phyloP scores from a whole-genome alignment of 305 asterid genomes.

The Fraxinus greggii region DNA sequence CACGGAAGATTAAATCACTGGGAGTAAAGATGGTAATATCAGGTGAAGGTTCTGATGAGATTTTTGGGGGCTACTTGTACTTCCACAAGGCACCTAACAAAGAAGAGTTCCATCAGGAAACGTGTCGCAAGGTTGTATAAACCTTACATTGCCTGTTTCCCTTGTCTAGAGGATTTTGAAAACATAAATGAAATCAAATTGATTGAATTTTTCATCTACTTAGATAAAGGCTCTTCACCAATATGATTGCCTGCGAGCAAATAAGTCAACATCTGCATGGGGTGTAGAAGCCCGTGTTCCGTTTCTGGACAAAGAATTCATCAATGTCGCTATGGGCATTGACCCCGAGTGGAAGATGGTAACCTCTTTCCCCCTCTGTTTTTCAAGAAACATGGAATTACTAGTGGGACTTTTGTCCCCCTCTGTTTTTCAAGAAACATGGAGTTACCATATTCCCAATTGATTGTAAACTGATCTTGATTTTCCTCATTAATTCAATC shows the following conservation, averaged over 20 bases:
- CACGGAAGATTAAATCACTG: slow-evolving; percentile 88
- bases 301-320: slow-evolving; percentile 82
- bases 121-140: slow-evolving; percentile 78
- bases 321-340: slow-evolving; percentile 80
- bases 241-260: slow-evolving; percentile 90
- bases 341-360: slow-evolving; percentile 95
- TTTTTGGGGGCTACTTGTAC: slow-evolving; percentile 91
- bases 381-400: not conserved
- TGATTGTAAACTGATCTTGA: not conserved
- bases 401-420: not conserved
- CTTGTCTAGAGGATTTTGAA: not conserved
- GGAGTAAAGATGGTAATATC: slow-evolving; percentile 99
- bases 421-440: not conserved
- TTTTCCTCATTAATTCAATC: not conserved
- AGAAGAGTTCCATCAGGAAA: slow-evolving; percentile 85
- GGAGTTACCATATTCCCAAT: not conserved
- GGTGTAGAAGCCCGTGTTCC: slow-evolving; percentile 96
- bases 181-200: slow-evolving; percentile 9
- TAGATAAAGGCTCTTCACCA: slow-evolving; percentile 95
- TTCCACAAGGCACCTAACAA: slow-evolving; percentile 98
- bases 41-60: slow-evolving; percentile 98
- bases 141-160: not conserved
- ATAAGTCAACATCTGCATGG: slow-evolving; percentile 96
- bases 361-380: not conserved
- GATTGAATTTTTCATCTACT: not conserved